Evolutionary conservation across 1,139 yeast species (phyloP), one percentile per base, ranked within the genome.

Genomic region (Debaryomycetaceae sp.): DNA sequence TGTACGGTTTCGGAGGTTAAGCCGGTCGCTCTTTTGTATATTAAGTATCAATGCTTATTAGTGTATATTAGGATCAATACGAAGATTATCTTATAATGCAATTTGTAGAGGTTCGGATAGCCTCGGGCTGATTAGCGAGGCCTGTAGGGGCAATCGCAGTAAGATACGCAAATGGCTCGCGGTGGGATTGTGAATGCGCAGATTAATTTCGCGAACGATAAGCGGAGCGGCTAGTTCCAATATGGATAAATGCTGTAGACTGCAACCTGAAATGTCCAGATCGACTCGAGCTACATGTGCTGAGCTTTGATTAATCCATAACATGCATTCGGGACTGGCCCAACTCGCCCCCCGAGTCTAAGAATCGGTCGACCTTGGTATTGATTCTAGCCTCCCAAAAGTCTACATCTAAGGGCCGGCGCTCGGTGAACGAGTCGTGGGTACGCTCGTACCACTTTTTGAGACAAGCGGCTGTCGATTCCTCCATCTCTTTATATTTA

Each of bases 1-100:
- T 93, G 78, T 93, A 93, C 75, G 99, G 99, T 89, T 93, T 93
- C 87, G 98, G 98, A 81, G 98, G 97, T 84, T 93, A 87, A 68
- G 36, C 44, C 24, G 37, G 31, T 33, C 24, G 24, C 41, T 44
- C 46, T 44, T 47, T 46, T 57, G 61, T 58, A 56, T 51, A 39
- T 56, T 60, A 57, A 55, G 51, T 57, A 52, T 57, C 57, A 58
- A 59, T 54, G 52, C 56, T 52, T 49, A 51, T 47, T 52, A 57
- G 62, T 65, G 68, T 65, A 64, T 64, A 65, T 62, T 63, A 65
- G 68, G 59, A 63, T 48, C 41, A 44, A 41, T 41, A 39, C 44
- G 24, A 29, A 27, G 31, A 27, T 27, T 27, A 27, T 27, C 31
- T 27, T 27, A 27, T 27, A 27, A 27, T 27, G 31, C 31, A 27